Base-by-base conservation (phyloP, 495 filamentous ascomycete genomes). In the Hypomontagnella monticulosa region DNA sequence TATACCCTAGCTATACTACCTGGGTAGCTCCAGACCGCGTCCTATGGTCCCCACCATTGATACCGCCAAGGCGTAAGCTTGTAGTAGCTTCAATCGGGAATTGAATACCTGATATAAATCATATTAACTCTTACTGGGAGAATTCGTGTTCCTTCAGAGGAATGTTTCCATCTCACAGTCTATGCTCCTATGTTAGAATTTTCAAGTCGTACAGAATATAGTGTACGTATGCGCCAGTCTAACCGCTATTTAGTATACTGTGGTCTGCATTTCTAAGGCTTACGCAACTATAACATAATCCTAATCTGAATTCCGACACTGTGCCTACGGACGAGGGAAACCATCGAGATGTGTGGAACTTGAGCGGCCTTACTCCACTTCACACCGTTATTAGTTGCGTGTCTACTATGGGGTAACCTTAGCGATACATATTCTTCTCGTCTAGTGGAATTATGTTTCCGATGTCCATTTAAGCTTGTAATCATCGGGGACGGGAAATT, bases 1-100 rank as follows among this genome's bases (percentile, higher is more conserved):
- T 51, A 60, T 33, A 66, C 56, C 55, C 62, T 43, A 32, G 63
- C 46, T 41, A 55, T 37, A 38, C n/a, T n/a, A 50, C 57, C 14
- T 41, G 55, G 33, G 19, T 32, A 33, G 10, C 9, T 23, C 18
- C 14, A 47, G 12, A 14, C 34, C 27, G n/a, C 36, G 49, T 43
- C 49, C 30, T 41, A 43, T 38, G 43, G 16, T 43, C 62, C 55
- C 48, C 41, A 23, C 55, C 42, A 49, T 46, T 44, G 48, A 53
- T 33, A 11, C 11, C 14, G 8, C 10, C 12, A 27, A 12, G 18
- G 27, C 18, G 27, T 36, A 18, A 18, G 20, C 10, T 4, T 20
- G 18, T 9, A 11, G 37, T 34, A 14, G 37, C 40, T 36, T 57
- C 43, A 55, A 10, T 16, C 63, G 63, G 63, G 57, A 60, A 46